Evolutionary conservation across 169 alveolate genomes (phyloP).

Genomic region (Plasmodium ovale): DNA sequence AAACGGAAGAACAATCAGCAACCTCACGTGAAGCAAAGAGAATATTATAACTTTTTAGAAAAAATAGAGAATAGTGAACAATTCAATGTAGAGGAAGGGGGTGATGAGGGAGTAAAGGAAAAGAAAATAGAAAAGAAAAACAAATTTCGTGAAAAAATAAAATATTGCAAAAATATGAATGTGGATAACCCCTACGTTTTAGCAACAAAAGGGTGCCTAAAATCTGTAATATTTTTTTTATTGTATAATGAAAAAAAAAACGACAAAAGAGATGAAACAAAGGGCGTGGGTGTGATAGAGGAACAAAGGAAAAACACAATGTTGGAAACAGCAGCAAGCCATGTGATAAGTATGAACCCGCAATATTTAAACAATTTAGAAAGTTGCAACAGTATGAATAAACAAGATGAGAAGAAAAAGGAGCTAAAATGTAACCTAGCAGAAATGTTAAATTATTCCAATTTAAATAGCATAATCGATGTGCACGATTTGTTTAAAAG

Average conservation of each 20-base stretch:
- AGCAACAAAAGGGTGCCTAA: slow-evolving; percentile 70
- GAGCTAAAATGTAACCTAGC: slow-evolving; percentile 1
- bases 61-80: background rate
- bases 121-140: background rate
- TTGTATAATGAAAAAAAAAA: slow-evolving; percentile 36
- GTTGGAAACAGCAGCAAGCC: background rate
- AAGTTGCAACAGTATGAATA: background rate
- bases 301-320: background rate
- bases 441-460: slow-evolving; percentile 33
- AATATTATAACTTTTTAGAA: background rate
- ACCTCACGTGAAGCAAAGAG: background rate
- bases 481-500: slow-evolving; percentile 28
- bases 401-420: background rate
- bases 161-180: slow-evolving; percentile 32
- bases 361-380: background rate
- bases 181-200: slow-evolving; percentile 71
- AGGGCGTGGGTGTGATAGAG: background rate
- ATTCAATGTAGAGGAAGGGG: background rate
- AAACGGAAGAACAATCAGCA: background rate
- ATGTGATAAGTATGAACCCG: background rate
- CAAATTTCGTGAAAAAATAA: slow-evolving; percentile 42
- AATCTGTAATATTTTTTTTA: slow-evolving; percentile 60
- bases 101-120: background rate
- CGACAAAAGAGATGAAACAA: background rate
- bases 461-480: slow-evolving; percentile 48